phyloP scores from a whole-genome alignment of 148 eudicot species.

The Chenopodium album region DNA sequence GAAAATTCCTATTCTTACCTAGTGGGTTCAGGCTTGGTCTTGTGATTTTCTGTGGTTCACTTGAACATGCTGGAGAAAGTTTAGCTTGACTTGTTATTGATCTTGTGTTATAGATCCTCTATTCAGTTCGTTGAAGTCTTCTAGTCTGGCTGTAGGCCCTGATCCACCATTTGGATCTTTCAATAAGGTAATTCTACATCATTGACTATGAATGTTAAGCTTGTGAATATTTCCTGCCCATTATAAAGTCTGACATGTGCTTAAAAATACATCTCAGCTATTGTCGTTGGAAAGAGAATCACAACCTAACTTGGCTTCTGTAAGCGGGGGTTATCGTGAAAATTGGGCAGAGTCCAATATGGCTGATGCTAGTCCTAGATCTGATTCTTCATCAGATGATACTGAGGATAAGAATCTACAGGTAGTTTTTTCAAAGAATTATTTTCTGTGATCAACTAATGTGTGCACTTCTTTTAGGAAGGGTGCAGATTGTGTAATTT shows the following conservation, averaged over 20 bases:
- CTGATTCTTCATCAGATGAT: slow-evolving; percentile 78
- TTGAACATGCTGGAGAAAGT: background rate
- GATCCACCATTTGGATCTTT: slow-evolving; percentile 59
- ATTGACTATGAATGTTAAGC: background rate
- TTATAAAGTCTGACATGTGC: background rate
- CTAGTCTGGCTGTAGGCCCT: slow-evolving; percentile 41
- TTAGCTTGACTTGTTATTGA: background rate
- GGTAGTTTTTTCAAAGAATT: slow-evolving; percentile 31
- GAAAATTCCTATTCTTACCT: background rate
- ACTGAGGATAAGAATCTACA: slow-evolving; percentile 64
- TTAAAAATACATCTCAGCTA: slow-evolving; percentile 26
- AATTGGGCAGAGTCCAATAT: slow-evolving; percentile 73
- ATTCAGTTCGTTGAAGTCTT: slow-evolving; percentile 50
- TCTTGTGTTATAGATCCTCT: slow-evolving; percentile 42
- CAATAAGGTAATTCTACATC: slow-evolving; percentile 48
- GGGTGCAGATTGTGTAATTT: background rate
- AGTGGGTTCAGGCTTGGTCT: background rate
- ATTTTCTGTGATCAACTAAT: background rate
- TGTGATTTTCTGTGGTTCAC: background rate
- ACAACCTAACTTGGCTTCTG: slow-evolving; percentile 39
- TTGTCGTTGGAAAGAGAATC: slow-evolving; percentile 42
- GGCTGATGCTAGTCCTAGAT: slow-evolving; percentile 75
- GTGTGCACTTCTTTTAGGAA: background rate
- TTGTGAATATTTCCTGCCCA: background rate
- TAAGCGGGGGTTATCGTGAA: slow-evolving; percentile 46